Evolutionary conservation across 1,284 basidiomycete genomes (phyloP).

Genomic region (Tylopilus orsonianus): DNA sequence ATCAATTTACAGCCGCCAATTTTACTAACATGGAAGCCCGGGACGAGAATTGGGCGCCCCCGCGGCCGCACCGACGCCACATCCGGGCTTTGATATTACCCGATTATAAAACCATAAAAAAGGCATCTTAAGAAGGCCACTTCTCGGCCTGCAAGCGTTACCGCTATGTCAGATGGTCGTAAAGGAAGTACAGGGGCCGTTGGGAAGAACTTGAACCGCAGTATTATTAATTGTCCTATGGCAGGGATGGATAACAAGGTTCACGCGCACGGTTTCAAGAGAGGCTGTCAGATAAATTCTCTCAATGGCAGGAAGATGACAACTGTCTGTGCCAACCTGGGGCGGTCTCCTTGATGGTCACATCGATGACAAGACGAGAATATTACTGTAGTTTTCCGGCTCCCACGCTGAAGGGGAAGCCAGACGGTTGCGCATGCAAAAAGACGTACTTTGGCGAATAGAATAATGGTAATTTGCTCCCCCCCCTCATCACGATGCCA

Average conservation of each 20-base stretch:
- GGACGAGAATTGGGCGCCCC: no score
- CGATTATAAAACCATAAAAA: constrained; percentile 7
- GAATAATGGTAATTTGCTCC: no score
- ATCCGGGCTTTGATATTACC: background rate
- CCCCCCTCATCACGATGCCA: no score
- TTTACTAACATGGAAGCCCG: no score
- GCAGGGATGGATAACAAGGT: background rate
- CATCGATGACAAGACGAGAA: background rate
- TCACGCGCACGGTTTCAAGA: background rate
- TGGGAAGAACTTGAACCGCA: background rate
- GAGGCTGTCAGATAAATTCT: background rate
- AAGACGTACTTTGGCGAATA: background rate
- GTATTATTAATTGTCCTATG: background rate
- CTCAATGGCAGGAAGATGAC: background rate
- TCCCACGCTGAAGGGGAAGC: background rate
- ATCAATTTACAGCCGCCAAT: no score
- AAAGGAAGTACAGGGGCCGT: background rate
- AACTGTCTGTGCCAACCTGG: background rate
- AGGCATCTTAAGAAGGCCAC: no score
- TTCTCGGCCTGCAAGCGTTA: no score
- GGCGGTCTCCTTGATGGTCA: background rate
- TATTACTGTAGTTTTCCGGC: no score
- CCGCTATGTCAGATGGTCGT: background rate
- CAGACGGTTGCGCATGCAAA: background rate
- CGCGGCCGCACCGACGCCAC: no score